Evolutionary conservation across 1,284 basidiomycete genomes (phyloP), one percentile per base, ranked within the genome.

Genomic region (Irpex rosettiformis): DNA sequence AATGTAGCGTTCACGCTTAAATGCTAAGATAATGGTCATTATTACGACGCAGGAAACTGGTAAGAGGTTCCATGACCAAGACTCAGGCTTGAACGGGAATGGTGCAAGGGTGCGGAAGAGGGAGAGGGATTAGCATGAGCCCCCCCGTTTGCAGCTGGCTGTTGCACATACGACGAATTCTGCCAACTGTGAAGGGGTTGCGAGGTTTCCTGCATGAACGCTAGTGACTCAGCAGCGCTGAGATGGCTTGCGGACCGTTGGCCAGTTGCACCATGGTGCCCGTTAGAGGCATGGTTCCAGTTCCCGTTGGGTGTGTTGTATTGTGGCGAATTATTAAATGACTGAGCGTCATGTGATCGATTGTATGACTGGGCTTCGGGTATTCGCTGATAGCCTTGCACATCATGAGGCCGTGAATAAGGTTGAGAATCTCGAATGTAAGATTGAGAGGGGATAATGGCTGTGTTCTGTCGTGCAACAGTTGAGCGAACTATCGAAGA

Each of bases 151-250:
- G 47, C 8, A 48, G 28, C 40, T 27, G 52, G 57, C 16, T 27
- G 42, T 27, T 45, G 54, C 5, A 25, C 21, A 7, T 33, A 11
- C 47, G 43, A 45, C 13, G 52, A 24, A 42, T 3, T 24, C 52
- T 40, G 57, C 25, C 22, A 54, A 24, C 30, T 37, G 4, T 6
- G 51, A 13, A 25, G 57, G 4, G 33, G 18, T n/a, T 7, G 48
- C 21, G 48, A 28, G 16, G 54, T 27, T 4, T 54, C 57, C 25
- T 61, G 60, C 57, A 58, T 54, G 43, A 55, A 61, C 3, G 57
- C 60, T 13, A 58, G 28, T 21, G 60, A 61, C 33, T 61, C 60
- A 11, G 60, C 60, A 3, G 60, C 60, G 37, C 48, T 61, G 18
- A 54, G 21, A 11, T 61, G 60, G 53, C 57, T 57, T 3, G 33